Evolutionary conservation across 306 rosid genomes (phyloP).

Genomic region (Rosa chinensis): DNA sequence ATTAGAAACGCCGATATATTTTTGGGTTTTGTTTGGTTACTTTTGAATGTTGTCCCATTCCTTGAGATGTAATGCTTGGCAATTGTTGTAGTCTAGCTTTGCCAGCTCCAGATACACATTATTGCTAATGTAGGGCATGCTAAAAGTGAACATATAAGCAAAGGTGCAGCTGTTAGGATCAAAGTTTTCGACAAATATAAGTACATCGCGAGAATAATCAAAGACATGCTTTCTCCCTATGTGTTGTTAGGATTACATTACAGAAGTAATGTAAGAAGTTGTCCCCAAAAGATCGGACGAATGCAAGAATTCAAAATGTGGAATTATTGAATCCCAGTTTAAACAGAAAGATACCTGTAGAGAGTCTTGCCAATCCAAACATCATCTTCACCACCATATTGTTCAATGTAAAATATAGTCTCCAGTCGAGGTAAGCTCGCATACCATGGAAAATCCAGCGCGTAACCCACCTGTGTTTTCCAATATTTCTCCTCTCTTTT

Average conservation of each 20-base stretch:
- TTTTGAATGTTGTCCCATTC: slow-evolving; percentile 67
- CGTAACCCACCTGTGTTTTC: slow-evolving; percentile 59
- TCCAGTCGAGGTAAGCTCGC: slow-evolving; percentile 76
- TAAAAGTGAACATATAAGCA: slow-evolving; percentile 18
- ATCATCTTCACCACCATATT: slow-evolving; percentile 79
- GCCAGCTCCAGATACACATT: slow-evolving; percentile 75
- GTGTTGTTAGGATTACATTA: too few relatives aligned
- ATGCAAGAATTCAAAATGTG: neutral
- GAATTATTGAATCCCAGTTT: neutral
- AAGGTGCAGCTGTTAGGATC: neutral
- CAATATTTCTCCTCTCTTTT: neutral
- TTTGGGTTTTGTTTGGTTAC: slow-evolving; percentile 33
- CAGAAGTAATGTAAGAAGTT: too few relatives aligned
- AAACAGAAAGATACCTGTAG: slow-evolving; percentile 49
- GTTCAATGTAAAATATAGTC: slow-evolving; percentile 71
- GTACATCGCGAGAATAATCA: neutral
- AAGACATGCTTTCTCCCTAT: too few relatives aligned
- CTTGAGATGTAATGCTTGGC: slow-evolving; percentile 61
- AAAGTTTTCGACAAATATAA: neutral
- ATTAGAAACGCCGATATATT: neutral
- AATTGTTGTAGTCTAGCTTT: slow-evolving; percentile 74
- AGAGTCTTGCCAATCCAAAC: slow-evolving; percentile 96
- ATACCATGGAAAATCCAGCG: slow-evolving; percentile 79
- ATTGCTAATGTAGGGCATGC: slow-evolving; percentile 77
- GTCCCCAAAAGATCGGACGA: neutral